Evolutionary conservation across 1,284 basidiomycete species (phyloP), one percentile per base, ranked within the genome.

Genomic region (Fomes fomentarius): DNA sequence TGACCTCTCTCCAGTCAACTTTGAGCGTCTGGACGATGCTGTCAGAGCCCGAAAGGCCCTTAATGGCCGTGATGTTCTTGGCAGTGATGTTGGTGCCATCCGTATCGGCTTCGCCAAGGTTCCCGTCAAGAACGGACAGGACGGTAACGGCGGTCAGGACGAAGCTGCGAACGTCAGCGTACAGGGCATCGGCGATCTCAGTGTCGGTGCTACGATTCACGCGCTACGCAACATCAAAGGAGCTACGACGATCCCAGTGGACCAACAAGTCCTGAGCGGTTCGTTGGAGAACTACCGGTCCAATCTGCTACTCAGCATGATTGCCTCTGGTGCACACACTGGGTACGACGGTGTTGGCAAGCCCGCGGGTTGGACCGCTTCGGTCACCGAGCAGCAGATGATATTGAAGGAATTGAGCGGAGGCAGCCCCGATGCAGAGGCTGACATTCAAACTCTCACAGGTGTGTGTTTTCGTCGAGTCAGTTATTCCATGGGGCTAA

Each of bases 61-160:
- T 53, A 96, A 98, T 67, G 94, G 94, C 21, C 88, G 94, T 43
- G 96, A 98, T 69, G 92, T 98, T 22, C 80, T 99, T 24, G 96
- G 96, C 9, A 91, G 90, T 60, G 96, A 98, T 59, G 93, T 98
- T 35, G 96, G 96, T 21, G 91, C 95, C 24, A 94, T 98, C 61
- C 89, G 94, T 40, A 97, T 98, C 58, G 96, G 96, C 1, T 99
- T 95, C 68, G 96, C 96, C 47, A 94, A 95, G 66, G 95, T 96
- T 2, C 95, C 94, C 7, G 91, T 93, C 62, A 94, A 94, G 76
- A 87, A 87, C 61, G 85, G 83, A 22, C 82, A 85, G 64, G 88
- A 93, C 63, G 82, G 83, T 31, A 77, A 76, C 47, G 76, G 80
- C 31, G 76, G 80, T 35, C 74, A 80, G 43, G 87, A 89, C 45